These are phyloP conservation scores for Gossypium davidsonii DNA, from an alignment of 441 rosid species.

Conservation along the genomic window DNA sequence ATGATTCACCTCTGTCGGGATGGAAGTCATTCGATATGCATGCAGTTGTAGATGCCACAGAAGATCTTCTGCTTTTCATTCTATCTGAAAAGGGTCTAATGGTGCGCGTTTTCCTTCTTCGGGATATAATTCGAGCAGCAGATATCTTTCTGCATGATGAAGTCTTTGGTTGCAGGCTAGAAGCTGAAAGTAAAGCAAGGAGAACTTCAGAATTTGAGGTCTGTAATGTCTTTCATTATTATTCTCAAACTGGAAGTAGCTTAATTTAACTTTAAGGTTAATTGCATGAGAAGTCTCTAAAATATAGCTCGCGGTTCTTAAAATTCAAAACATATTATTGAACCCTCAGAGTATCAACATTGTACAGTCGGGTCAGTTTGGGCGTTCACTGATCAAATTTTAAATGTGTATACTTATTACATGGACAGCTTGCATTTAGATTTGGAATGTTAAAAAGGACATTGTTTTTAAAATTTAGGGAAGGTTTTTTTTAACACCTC, in stretches of 20 bases:
- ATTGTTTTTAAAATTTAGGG: too few species aligned
- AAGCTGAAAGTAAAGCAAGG: conserved; percentile 24
- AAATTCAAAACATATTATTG: too few species aligned
- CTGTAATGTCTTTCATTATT: conserved; percentile 10
- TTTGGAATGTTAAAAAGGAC: too few species aligned
- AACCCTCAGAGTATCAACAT: too few species aligned
- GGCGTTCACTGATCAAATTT: too few species aligned
- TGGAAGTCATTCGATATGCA: conserved; percentile 87
- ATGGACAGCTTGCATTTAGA: too few species aligned
- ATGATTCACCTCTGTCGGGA: conserved; percentile 31
- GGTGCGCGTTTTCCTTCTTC: conserved; percentile 75
- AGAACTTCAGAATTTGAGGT: conserved; percentile 36
- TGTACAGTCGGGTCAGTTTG: too few species aligned
- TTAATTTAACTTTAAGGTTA: not conserved
- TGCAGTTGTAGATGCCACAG: conserved; percentile 85
- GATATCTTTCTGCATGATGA: conserved; percentile 60
- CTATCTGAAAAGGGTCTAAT: conserved; percentile 74
- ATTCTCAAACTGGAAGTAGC: not conserved
- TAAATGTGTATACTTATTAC: too few species aligned
- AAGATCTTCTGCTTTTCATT: conserved; percentile 81
- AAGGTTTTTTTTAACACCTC: too few species aligned
- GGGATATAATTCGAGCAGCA: conserved; percentile 62
- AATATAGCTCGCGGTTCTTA: too few species aligned
- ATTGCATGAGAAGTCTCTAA: too few species aligned
- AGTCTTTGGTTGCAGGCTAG: conserved; percentile 32